Evolutionary conservation across 2,329 filamentous ascomycete genomes (phyloP).

Genomic region (Botrytis cinerea): DNA sequence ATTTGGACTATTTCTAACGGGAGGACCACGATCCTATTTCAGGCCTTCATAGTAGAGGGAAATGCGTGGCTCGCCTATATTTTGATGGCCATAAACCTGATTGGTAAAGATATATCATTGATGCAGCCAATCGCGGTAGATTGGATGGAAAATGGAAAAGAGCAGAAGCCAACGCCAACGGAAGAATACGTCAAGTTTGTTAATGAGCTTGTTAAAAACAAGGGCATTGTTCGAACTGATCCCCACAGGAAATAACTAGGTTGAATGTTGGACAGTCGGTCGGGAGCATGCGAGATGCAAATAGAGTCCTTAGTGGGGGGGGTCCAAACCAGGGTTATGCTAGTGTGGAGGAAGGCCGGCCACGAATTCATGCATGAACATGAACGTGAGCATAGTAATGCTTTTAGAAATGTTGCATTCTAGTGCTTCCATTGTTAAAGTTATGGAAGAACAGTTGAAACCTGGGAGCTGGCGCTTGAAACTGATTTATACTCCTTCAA

Average conservation of each 20-base stretch:
- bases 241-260: slow-evolving; percentile 39
- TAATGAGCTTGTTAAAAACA: slow-evolving; percentile 33
- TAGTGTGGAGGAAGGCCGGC: slow-evolving; percentile 38
- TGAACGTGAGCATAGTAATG: slow-evolving; percentile 35
- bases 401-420: slow-evolving; percentile 28
- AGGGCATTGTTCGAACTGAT: slow-evolving; percentile 42
- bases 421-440: slow-evolving; percentile 30
- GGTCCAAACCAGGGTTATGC: slow-evolving; percentile 34
- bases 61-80: slow-evolving; percentile 48
- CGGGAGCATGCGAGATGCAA: slow-evolving; percentile 43
- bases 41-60: slow-evolving; percentile 44
- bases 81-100: slow-evolving; percentile 48
- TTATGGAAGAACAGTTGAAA: slow-evolving; percentile 39
- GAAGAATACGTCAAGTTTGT: slow-evolving; percentile 40
- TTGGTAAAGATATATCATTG: slow-evolving; percentile 45
- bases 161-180: slow-evolving; percentile 35
- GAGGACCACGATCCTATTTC: slow-evolving; percentile 42
- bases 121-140: slow-evolving; percentile 48
- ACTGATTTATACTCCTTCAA: slow-evolving; percentile 41
- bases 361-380: slow-evolving; percentile 45
- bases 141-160: slow-evolving; percentile 36
- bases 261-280: slow-evolving; percentile 37
- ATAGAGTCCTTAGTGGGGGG: slow-evolving; percentile 40
- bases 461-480: slow-evolving; percentile 38
- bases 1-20: slow-evolving; percentile 34